A percentile compares a stretch with the other conserved stretches of the same genome.
Conservation (phyloP, 306 rosid genomes). For the Begonia loranthoides region DNA sequence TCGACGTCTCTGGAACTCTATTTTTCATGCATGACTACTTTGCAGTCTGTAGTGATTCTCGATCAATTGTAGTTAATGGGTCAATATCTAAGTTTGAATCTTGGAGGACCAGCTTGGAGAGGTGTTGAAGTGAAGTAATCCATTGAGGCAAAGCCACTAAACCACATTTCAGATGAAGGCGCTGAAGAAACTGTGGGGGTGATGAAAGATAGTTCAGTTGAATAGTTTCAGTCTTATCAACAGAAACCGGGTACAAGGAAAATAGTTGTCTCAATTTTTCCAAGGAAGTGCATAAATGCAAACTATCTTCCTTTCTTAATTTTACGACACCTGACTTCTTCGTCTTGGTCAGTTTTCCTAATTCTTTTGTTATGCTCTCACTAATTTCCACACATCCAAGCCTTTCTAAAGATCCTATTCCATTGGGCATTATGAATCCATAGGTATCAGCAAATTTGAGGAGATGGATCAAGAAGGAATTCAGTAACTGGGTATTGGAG, state of each 20-base stretch:
- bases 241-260: background rate
- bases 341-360: background rate
- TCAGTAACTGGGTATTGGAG: too few relatives aligned
- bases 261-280: background rate
- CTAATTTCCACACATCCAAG: background rate
- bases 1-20: too few relatives aligned
- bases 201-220: slow-evolving; percentile 1
- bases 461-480: too few relatives aligned
- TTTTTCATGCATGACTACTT: too few relatives aligned
- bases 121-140: slow-evolving; percentile 1
- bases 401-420: background rate
- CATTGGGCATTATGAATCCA: background rate
- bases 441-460: background rate
- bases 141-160: background rate
- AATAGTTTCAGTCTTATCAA: background rate
- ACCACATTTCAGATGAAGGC: background rate
- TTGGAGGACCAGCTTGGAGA: slow-evolving; percentile 2
- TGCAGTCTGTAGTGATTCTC: too few relatives aligned
- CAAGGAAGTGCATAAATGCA: background rate
- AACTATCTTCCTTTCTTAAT: background rate
- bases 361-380: background rate
- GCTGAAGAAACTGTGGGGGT: background rate
- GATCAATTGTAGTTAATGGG: too few relatives aligned
- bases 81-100: background rate
- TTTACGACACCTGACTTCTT: background rate